A percentile compares a stretch with the other conserved stretches of the same genome.
These are phyloP conservation scores for Smithsoniella earleae DNA, from an alignment of 163 green algal species.

Conservation along the genomic window DNA sequence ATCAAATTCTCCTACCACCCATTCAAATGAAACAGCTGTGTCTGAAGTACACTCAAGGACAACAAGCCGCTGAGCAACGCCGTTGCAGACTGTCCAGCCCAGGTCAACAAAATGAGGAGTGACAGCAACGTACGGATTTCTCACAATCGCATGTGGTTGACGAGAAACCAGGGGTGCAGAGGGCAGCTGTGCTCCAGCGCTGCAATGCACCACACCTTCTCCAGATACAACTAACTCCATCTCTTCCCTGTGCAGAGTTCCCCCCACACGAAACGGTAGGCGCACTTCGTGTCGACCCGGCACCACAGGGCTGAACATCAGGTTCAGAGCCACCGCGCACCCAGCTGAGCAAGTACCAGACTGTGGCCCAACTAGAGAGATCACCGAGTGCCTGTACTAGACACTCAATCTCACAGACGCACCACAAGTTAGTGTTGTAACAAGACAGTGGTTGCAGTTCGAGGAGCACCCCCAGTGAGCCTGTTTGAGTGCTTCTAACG, in stretches of 20 bases:
- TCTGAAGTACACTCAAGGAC: slow-evolving; percentile 12
- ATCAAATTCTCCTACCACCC: background rate
- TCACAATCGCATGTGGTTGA: too few species aligned
- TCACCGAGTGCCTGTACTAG: background rate
- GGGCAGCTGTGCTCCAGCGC: background rate
- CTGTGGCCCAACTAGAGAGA: slow-evolving; percentile 7
- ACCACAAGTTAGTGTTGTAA: background rate
- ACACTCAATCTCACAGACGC: background rate
- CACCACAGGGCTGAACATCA: slow-evolving; percentile 12
- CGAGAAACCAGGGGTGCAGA: too few species aligned
- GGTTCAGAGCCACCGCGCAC: background rate
- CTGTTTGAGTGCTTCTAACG: background rate
- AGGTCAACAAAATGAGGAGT: background rate
- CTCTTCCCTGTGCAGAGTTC: background rate
- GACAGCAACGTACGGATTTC: background rate
- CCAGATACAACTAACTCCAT: background rate
- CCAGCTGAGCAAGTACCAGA: slow-evolving; percentile 12
- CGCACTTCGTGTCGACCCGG: background rate
- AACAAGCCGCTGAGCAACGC: background rate
- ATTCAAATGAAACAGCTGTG: background rate
- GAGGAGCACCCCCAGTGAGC: background rate
- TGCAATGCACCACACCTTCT: background rate
- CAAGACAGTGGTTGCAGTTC: background rate
- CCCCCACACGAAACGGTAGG: background rate
- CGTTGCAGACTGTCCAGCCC: background rate